phyloP scores from a whole-genome alignment of 1,284 basidiomycete genomes.

The Takashimella koratensis region DNA sequence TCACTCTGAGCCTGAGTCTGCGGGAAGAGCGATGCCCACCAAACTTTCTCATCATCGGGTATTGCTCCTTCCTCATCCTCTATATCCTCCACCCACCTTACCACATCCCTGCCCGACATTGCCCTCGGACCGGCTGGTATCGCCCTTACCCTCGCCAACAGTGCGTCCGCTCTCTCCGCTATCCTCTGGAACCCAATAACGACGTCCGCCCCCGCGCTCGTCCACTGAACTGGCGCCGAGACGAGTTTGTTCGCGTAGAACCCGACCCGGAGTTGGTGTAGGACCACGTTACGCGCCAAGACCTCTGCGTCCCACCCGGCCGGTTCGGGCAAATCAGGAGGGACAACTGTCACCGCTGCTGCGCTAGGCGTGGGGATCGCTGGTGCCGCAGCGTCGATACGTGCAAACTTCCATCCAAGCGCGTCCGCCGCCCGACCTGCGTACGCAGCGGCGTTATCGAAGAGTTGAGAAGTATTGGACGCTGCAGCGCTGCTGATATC shows the following conservation, averaged over 20 bases:
- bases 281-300: constrained; percentile 25
- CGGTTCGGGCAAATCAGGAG: constrained; percentile 20
- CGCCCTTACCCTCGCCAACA: constrained; percentile 11
- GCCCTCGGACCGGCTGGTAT: constrained; percentile 7
- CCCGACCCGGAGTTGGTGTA: constrained; percentile 31
- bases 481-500: constrained; percentile 35
- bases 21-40: constrained; percentile 7
- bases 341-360: background rate
- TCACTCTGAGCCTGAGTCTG: too few relatives aligned
- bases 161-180: constrained; percentile 7
- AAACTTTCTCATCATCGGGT: constrained; percentile 8
- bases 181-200: constrained; percentile 10
- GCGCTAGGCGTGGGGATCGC: background rate
- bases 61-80: constrained; percentile 29
- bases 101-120: constrained; percentile 20
- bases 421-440: constrained; percentile 29
- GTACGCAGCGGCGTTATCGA: constrained; percentile 42
- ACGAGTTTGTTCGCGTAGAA: constrained; percentile 13
- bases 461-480: constrained; percentile 32
- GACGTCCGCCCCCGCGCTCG: background rate
- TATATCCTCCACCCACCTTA: constrained; percentile 31
- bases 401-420: constrained; percentile 30
- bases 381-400: constrained; percentile 11
- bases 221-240: background rate
- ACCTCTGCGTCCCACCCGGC: constrained; percentile 44